A percentile compares a stretch with the other conserved stretches of the same genome.
Evolutionary conservation across 345 rosid species (phyloP).

Genomic region (Toxicodendron radicans): DNA sequence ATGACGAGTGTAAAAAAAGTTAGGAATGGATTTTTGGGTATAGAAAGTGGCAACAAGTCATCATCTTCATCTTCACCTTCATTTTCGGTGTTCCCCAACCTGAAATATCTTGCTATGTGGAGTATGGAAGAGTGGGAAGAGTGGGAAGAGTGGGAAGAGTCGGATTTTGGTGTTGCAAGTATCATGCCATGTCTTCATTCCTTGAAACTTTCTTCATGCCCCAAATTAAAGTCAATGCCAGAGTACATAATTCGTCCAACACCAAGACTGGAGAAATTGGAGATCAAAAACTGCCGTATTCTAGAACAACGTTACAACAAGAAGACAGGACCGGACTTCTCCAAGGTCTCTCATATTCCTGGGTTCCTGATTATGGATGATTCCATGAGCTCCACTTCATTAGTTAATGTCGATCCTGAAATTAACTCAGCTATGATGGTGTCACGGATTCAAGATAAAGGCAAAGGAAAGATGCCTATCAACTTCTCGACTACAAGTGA

Average conservation of each 20-base stretch:
- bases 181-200: neutral
- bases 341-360: conserved; percentile 1
- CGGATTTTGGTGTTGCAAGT: too few relatives aligned
- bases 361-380: too few relatives aligned
- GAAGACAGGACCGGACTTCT: neutral
- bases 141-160: neutral
- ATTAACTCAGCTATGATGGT: too few relatives aligned
- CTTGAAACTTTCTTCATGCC: neutral
- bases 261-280: neutral
- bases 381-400: too few relatives aligned
- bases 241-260: neutral
- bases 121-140: neutral
- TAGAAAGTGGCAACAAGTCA: too few relatives aligned
- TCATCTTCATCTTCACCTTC: too few relatives aligned
- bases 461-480: too few relatives aligned
- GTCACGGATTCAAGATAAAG: too few relatives aligned
- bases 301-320: neutral
- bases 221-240: neutral
- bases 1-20: too few relatives aligned
- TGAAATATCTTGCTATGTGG: neutral
- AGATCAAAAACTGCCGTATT: neutral
- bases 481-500: too few relatives aligned
- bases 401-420: too few relatives aligned
- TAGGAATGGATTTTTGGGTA: neutral
- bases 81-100: neutral